Evolutionary conservation across 2,329 filamentous ascomycete genomes (phyloP).

Genomic region (Talaromyces sp.): DNA sequence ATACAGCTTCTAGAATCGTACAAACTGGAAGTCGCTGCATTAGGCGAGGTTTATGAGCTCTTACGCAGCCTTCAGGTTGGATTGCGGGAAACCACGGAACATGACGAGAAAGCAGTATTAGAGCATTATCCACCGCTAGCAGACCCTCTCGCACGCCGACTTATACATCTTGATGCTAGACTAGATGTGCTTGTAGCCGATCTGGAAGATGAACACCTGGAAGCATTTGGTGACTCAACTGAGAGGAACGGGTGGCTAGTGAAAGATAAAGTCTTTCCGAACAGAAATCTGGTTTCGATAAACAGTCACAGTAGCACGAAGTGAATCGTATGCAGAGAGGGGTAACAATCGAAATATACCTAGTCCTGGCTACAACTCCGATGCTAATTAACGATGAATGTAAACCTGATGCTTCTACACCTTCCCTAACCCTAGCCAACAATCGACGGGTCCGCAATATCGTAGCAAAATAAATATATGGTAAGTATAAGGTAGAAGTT

Average conservation of each 20-base stretch:
- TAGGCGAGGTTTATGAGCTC: constrained; percentile 17
- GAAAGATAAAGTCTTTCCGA: constrained; percentile 8
- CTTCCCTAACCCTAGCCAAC: no score
- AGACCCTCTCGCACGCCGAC: constrained; percentile 16
- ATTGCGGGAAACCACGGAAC: constrained; percentile 10
- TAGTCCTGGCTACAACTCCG: no score
- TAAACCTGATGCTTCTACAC: no score
- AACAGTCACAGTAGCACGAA: neutral
- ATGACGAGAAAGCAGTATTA: constrained; percentile 5
- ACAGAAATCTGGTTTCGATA: neutral
- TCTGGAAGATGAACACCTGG: constrained; percentile 51
- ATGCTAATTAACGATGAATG: no score
- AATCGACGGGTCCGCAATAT: no score
- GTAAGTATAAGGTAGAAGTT: constrained; percentile 22
- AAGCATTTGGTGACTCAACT: constrained; percentile 47
- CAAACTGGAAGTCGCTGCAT: constrained; percentile 18
- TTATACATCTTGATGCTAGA: constrained; percentile 18
- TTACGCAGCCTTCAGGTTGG: constrained; percentile 18
- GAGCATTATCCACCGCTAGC: constrained; percentile 18
- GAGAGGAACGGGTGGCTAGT: constrained; percentile 11
- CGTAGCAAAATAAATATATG: no score
- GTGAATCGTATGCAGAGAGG: no score
- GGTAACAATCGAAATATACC: no score
- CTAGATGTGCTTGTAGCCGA: constrained; percentile 19
- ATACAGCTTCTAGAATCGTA: constrained; percentile 20